Evolutionary conservation across 495 filamentous ascomycete genomes (phyloP).

Genomic region (Hypoxylon lenormandii): DNA sequence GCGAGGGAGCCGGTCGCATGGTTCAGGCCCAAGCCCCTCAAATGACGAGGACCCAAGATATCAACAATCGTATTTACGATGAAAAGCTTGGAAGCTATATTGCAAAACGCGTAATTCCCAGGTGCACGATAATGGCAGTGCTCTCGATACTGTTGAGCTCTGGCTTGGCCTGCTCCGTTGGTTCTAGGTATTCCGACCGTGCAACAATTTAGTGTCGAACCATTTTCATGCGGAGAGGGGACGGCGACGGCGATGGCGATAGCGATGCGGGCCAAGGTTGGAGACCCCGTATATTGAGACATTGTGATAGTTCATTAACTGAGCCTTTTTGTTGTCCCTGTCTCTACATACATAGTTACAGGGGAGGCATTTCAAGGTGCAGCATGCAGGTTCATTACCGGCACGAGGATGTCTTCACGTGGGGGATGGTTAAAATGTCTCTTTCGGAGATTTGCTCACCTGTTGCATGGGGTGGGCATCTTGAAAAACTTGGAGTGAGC

Average conservation of each 20-base stretch:
- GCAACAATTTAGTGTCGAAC: not conserved
- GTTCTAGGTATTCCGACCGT: not conserved
- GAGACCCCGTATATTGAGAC: conserved; percentile 13
- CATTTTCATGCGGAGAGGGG: conserved; percentile 17
- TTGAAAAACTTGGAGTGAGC: not conserved
- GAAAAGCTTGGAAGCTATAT: not conserved
- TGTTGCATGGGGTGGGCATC: conserved; percentile 19
- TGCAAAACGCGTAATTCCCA: conserved; percentile 17
- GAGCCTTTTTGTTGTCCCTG: conserved; percentile 23
- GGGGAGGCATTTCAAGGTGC: conserved; percentile 17
- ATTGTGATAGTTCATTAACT: conserved; percentile 24
- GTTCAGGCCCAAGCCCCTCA: conserved; percentile 38
- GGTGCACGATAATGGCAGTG: conserved; percentile 21
- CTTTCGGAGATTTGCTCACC: conserved; percentile 35
- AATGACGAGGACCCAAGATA: conserved; percentile 25
- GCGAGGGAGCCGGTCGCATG: conserved; percentile 1
- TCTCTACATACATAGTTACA: conserved; percentile 11
- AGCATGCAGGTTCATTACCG: conserved; percentile 8
- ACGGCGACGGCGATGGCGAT: conserved; percentile 27
- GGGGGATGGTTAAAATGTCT: conserved; percentile 29
- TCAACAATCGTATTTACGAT: not conserved
- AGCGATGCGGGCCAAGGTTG: too few relatives aligned
- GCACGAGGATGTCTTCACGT: conserved; percentile 32
- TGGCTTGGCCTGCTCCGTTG: not conserved
- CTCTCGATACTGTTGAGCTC: not conserved